Base-by-base conservation (phyloP, 139 green algal species). In the Eudorina sp. region DNA sequence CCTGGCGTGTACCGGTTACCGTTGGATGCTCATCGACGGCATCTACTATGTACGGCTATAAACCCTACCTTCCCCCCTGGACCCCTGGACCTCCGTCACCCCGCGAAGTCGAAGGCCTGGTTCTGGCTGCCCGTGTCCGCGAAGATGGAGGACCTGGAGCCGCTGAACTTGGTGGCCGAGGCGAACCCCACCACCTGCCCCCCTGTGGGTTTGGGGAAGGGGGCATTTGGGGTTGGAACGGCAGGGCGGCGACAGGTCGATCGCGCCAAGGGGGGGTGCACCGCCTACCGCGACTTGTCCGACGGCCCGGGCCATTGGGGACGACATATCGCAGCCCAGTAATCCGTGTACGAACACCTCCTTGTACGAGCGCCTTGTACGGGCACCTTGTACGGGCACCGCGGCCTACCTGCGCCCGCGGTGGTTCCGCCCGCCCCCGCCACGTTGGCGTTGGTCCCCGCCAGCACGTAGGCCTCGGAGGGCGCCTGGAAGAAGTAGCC, bases 401-500 rank as follows among this genome's bases (percentile, higher is more conserved):
- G n/a, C n/a, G 4, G 9, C 81, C 19, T n/a, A 87, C 81, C 62
- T 41, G 81, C 81, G 9, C 81, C 81, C 9, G 81, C 81, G 1
- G 81, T 87, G 8, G 23, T 25, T 0, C 19, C 81, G 8, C 64
- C 81, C 3, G 21, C 46, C 46, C 45, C 62, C 0, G 38, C 81
- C 3, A 87, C 53, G 45, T 45, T 77, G 18, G 81, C n/a, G 8
- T 62, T 38, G 13, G 62, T 53, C 6, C 5, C 16, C 8, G 64
- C 45, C 19, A 18, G 8, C 3, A 68, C 62, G 45, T 45, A 51
- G 2, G 81, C 73, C 31, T 51, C 31, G 2, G 81, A 87, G 21
- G 81, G 81, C 3, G 81, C 81, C 45, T 43, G n/a, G 60, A 87
- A 90, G 46, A 76, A 90, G 76, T 90, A 90, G 34, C 75, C 64